Evolutionary conservation across 352 stramenopile species (phyloP).

Genomic region (Globisporangium uncinulatum): DNA sequence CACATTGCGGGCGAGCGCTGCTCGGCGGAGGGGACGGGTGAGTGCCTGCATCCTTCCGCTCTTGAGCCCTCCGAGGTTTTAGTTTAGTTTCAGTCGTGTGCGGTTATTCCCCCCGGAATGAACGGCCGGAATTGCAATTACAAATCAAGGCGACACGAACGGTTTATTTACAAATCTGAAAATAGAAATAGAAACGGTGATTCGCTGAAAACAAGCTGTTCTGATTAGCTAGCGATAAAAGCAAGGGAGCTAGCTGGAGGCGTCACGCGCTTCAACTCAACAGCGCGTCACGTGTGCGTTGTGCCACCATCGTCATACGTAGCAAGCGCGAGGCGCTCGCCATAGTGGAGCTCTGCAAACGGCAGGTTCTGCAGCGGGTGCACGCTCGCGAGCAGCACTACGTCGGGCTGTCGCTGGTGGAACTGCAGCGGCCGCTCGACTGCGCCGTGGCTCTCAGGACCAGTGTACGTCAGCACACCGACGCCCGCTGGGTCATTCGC

Average conservation of each 20-base stretch:
- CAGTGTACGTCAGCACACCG: constrained; percentile 56
- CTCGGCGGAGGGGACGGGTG: constrained; percentile 19
- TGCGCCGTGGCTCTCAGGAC: constrained; percentile 32
- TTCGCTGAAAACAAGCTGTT: constrained; percentile 4
- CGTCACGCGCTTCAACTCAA: neutral
- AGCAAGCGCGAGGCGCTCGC: constrained; percentile 51
- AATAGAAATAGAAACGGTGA: neutral
- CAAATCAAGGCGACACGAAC: too few species aligned
- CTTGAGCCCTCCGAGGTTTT: neutral
- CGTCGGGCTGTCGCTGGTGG: constrained; percentile 16
- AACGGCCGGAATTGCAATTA: constrained; percentile 1
- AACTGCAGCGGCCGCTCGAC: constrained; percentile 49
- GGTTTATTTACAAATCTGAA: too few species aligned
- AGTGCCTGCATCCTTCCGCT: constrained; percentile 26
- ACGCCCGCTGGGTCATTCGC: constrained; percentile 12
- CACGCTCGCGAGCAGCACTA: constrained; percentile 31
- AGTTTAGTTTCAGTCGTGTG: constrained; percentile 3
- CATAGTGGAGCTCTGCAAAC: constrained; percentile 56
- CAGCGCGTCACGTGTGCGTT: neutral
- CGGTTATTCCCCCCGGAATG: neutral
- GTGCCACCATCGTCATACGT: constrained; percentile 23
- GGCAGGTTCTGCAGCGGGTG: constrained; percentile 43
- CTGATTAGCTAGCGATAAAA: too few species aligned
- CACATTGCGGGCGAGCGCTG: constrained; percentile 30
- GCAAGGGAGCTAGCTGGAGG: too few species aligned